Evolutionary conservation across 2,329 filamentous ascomycete species (phyloP), one percentile per base, ranked within the genome.

Genomic region (Zopfia rhizophila): DNA sequence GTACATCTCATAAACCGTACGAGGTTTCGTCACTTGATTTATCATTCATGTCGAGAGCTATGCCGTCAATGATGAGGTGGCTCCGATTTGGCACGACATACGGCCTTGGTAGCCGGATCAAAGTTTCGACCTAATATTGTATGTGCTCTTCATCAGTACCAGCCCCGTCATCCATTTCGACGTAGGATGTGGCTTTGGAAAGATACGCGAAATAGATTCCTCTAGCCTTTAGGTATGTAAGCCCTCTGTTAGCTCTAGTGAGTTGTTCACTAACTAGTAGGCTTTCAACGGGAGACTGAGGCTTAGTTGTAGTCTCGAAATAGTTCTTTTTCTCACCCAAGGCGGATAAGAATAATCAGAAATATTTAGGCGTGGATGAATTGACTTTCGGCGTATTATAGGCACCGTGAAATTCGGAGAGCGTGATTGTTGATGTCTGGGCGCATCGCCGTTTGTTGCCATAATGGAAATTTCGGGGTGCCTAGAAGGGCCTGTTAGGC

Each of bases 11-110:
- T 31, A 16, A 10, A 8, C 14, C 7, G 11, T n/a, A n/a, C n/a
- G 7, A 21, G 10, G 21, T 29, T 13, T 16, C 3, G 12, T 10
- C 16, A 36, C 7, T 22, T n/a, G 29, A 31, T 14, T n/a, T 19
- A 4, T 7, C 12, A 14, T n/a, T 18, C 24, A 23, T 39, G 10
- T 13, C 17, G 6, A 35, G 24, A 12, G 21, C 23, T 4, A 11
- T 13, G 10, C 51, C 51, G 4, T 52, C 42, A 21, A 57, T 40
- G 21, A 14, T 27, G 24, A 57, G 48, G 25, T 57, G 41, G 23
- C 51, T 53, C 24, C 51, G 51, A 2, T 22, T 4, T 2, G 48
- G 35, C 4, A 51, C 30, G 7, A 43, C 19, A 33, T 51, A 51
- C 16, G 10, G 11, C 14, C 13, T 17, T 22, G 13, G 16, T 11